Conservation (phyloP, 495 filamentous ascomycete genomes). For the Penicillium fimorum region DNA sequence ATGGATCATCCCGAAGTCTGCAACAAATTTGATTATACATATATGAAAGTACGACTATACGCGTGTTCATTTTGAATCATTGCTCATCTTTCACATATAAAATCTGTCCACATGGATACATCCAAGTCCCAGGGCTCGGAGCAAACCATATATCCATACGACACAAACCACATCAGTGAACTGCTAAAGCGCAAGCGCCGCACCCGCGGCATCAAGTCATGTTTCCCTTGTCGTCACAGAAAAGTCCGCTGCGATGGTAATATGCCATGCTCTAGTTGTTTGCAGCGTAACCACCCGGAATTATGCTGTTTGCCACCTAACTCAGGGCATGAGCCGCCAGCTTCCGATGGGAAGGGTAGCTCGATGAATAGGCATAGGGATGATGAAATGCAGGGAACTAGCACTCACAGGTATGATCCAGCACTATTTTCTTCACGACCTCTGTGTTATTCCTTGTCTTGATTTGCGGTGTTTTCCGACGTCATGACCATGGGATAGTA, state of each 20-base stretch:
- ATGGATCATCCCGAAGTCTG: background rate
- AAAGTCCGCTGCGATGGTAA: conserved; percentile 61
- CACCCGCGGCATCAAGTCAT: conserved; percentile 16
- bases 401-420: background rate
- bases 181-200: conserved; percentile 15
- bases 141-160: conserved; percentile 11
- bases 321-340: background rate
- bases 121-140: background rate
- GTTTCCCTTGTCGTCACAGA: conserved; percentile 34
- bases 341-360: background rate
- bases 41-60: background rate
- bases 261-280: conserved; percentile 61
- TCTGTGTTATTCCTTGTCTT: background rate
- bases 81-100: background rate
- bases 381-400: background rate
- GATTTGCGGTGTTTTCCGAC: too few relatives aligned
- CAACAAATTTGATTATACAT: background rate
- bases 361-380: background rate
- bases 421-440: background rate
- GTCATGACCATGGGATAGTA: background rate
- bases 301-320: conserved; percentile 43
- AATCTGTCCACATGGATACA: background rate
- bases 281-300: conserved; percentile 59
- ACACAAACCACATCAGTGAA: conserved; percentile 7
- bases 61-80: background rate